Conservation (phyloP, 1,284 basidiomycete genomes). For the Stereum hirsutum region DNA sequence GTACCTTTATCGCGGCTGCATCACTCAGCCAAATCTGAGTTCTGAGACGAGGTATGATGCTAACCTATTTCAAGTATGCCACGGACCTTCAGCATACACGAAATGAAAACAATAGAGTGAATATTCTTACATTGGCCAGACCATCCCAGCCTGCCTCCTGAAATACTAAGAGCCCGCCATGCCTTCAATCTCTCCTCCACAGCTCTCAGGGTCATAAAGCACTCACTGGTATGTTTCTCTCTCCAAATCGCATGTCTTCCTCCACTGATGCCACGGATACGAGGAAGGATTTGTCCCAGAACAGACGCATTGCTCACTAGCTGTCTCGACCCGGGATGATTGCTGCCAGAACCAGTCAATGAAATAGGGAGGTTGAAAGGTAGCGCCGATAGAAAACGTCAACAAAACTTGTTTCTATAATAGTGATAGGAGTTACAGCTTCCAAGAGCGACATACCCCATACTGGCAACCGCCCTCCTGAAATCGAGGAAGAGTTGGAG, state of each 20-base stretch:
- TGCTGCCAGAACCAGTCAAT: neutral
- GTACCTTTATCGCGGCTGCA: conserved; percentile 5
- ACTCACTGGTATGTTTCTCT: no score
- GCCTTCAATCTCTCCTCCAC: no score
- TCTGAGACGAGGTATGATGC: conserved; percentile 1
- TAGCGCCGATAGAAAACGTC: no score
- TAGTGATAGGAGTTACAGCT: no score
- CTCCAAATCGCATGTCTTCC: neutral
- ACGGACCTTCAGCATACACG: neutral
- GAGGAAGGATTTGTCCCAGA: conserved; percentile 2
- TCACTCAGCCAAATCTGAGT: neutral
- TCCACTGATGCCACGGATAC: neutral
- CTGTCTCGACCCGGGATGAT: neutral
- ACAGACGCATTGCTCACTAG: neutral
- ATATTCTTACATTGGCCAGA: neutral
- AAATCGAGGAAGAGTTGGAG: neutral
- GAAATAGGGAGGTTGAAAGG: neutral
- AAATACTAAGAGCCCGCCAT: neutral
- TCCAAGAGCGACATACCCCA: conserved; percentile 9
- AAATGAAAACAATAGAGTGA: neutral
- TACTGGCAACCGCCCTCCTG: conserved; percentile 5
- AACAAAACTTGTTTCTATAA: no score
- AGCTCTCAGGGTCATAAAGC: no score
- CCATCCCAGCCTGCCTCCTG: conserved; percentile 1
- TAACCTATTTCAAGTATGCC: neutral